A percentile compares a stretch with the other conserved stretches of the same genome.
Evolutionary conservation across 495 filamentous ascomycete genomes (phyloP).

Genomic region (Podospora comata): DNA sequence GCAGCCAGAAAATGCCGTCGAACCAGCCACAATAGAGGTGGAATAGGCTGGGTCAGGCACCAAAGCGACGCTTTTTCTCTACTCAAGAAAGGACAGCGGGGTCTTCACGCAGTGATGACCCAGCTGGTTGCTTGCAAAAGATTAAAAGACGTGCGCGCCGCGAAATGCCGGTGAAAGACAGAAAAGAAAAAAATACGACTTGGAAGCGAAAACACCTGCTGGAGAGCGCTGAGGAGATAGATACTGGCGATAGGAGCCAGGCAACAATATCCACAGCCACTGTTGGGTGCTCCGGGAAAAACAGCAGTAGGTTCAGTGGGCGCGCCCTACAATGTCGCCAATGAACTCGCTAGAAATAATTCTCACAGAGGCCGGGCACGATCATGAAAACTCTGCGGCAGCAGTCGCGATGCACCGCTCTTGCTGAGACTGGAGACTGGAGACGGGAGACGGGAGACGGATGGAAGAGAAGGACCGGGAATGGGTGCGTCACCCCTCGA

Average conservation of each 20-base stretch:
- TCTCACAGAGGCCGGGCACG: neutral
- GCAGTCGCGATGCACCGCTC: neutral
- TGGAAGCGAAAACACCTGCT: neutral
- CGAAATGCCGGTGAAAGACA: neutral
- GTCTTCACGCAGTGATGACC: neutral
- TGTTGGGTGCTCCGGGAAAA: neutral
- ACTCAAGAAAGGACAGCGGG: neutral
- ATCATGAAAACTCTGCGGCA: neutral
- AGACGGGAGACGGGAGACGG: no score
- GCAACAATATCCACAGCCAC: neutral
- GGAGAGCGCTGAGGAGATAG: neutral
- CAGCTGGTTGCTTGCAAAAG: neutral
- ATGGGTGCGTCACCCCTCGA: neutral
- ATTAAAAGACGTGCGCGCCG: neutral
- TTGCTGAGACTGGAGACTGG: neutral
- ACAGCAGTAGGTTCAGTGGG: neutral
- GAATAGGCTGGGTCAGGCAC: neutral
- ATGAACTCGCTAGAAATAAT: neutral
- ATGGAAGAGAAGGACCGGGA: neutral
- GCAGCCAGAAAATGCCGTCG: neutral
- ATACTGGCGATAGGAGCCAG: no score
- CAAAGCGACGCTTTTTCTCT: neutral
- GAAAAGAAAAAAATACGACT: neutral
- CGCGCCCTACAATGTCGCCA: neutral
- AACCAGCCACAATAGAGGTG: slow-evolving; percentile 4